These are phyloP conservation scores for Lecanicillium sp. DNA, from an alignment of 2,329 filamentous ascomycete genomes.

Conservation along the genomic window DNA sequence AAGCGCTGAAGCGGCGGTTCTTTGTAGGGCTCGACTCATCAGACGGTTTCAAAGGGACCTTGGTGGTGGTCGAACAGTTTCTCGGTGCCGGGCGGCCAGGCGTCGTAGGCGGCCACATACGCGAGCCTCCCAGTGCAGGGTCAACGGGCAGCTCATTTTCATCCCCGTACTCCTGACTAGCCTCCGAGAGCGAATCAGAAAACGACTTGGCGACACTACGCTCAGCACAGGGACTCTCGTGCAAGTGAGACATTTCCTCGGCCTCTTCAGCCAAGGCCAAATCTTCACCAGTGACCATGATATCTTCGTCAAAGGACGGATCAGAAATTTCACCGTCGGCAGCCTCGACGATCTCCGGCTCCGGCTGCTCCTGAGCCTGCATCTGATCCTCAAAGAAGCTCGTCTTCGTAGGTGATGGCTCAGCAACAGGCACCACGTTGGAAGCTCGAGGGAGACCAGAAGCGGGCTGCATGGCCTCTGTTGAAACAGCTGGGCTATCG, in stretches of 20 bases:
- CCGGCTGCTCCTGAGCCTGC: conserved; percentile 24
- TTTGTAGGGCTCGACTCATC: conserved; percentile 48
- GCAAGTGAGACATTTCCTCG: conserved; percentile 47
- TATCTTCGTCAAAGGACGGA: conserved; percentile 45
- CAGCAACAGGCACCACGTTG: conserved; percentile 19
- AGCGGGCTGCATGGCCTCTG: background rate
- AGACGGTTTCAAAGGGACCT: conserved; percentile 67
- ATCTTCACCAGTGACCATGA: conserved; percentile 49
- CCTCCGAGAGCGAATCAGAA: conserved; percentile 50
- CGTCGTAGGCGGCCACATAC: conserved; percentile 40
- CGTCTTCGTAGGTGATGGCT: conserved; percentile 36
- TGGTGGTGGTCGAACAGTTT: conserved; percentile 58
- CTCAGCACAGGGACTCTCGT: background rate
- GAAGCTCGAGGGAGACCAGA: conserved; percentile 6
- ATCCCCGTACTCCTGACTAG: conserved; percentile 61
- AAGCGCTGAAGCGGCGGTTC: conserved; percentile 45
- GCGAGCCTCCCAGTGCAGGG: conserved; percentile 32
- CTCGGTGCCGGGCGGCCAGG: conserved; percentile 48
- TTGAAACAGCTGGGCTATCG: conserved; percentile 44
- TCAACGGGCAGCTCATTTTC: conserved; percentile 58
- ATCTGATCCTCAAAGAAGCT: conserved; percentile 60
- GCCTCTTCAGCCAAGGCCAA: conserved; percentile 50
- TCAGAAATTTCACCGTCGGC: conserved; percentile 26
- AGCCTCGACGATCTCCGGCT: conserved; percentile 19
- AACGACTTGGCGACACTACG: conserved; percentile 20